Evolutionary conservation across 352 stramenopile species (phyloP).

Genomic region (Phytophthora litchii): DNA sequence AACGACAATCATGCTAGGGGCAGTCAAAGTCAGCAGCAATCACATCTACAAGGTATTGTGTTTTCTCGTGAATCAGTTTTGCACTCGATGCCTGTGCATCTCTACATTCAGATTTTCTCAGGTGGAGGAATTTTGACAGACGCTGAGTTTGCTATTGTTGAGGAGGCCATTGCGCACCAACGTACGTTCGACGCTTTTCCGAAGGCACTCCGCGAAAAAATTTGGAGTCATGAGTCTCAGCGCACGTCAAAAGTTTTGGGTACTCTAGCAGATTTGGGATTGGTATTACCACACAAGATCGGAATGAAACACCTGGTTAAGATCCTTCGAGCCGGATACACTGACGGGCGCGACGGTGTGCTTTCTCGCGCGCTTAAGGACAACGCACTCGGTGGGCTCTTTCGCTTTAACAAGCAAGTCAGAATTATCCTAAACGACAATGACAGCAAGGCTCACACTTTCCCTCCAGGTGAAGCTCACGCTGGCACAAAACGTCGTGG

Average conservation of each 20-base stretch:
- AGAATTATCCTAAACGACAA: conserved; percentile 62
- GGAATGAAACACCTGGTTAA: conserved; percentile 82
- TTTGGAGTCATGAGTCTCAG: conserved; percentile 75
- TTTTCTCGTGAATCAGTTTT: conserved; percentile 81
- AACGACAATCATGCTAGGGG: conserved; percentile 3
- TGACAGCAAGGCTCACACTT: conserved; percentile 7
- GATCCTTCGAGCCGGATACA: conserved; percentile 72
- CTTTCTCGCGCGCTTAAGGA: conserved; percentile 73
- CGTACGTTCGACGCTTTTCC: conserved; percentile 55
- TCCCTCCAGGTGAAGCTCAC: conserved; percentile 5
- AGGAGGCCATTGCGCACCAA: conserved; percentile 60
- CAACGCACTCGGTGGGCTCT: conserved; percentile 73
- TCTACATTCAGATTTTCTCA: conserved; percentile 85
- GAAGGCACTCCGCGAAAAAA: conserved; percentile 50
- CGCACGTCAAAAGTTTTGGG: conserved; percentile 77
- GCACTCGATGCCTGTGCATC: conserved; percentile 74
- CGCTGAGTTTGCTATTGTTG: conserved; percentile 54
- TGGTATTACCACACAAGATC: conserved; percentile 82
- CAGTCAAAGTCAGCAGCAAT: conserved; percentile 3
- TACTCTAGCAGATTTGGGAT: conserved; percentile 65
- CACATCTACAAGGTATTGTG: conserved; percentile 46
- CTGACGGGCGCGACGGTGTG: conserved; percentile 67
- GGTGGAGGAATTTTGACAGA: conserved; percentile 64
- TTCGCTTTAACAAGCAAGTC: conserved; percentile 53
- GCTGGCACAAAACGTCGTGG: conserved; percentile 13